Evolutionary conservation across 805 yeast species (phyloP), one percentile per base, ranked within the genome.

Genomic region (Nakazawaea sp.): DNA sequence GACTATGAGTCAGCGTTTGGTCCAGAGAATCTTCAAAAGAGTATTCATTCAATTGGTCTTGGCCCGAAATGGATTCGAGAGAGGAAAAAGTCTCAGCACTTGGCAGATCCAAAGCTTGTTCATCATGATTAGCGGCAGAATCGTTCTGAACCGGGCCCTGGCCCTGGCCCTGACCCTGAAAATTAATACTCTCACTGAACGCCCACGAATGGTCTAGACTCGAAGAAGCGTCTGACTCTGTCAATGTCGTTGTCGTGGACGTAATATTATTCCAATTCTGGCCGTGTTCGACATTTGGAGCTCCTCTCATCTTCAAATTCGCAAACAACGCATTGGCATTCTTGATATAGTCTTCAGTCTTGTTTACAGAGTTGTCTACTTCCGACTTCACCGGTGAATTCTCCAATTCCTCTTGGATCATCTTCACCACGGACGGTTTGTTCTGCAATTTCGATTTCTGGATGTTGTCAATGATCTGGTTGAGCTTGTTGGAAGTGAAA

Each of bases 261-360:
- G 32, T 30, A 9, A 18, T 19, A 15, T 30, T 30, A 9, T 10
- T 19, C 23, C 24, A 30, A 8, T 18, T n/a, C 32, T 11, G 15
- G 11, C 19, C 29, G 7, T 13, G 13, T 13, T 7, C 29, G 16
- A 12, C 17, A 19, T 8, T 13, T 10, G 41, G 32, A 5, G 33
- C 35, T 3, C 42, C 38, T 25, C 26, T 28, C 21, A 28, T 8
- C 18, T 34, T 39, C 30, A 39, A 39, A 15, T 34, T 34, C 8
- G 28, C 35, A 28, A 46, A 51, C 4, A 49, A 18, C 27, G 40
- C 51, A 11, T 48, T 48, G 3, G 54, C 48, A 24, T 43, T 46
- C 18, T 44, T 35, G 4, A 52, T 40, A 17, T 46, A 43, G 21
- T 50, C 44, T n/a, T 44, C 47, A n/a, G 51, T 42, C 21, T 38